Conservation (phyloP, 2,329 filamentous ascomycete genomes). For the Immersiporthe knoxdaviesiana region DNA sequence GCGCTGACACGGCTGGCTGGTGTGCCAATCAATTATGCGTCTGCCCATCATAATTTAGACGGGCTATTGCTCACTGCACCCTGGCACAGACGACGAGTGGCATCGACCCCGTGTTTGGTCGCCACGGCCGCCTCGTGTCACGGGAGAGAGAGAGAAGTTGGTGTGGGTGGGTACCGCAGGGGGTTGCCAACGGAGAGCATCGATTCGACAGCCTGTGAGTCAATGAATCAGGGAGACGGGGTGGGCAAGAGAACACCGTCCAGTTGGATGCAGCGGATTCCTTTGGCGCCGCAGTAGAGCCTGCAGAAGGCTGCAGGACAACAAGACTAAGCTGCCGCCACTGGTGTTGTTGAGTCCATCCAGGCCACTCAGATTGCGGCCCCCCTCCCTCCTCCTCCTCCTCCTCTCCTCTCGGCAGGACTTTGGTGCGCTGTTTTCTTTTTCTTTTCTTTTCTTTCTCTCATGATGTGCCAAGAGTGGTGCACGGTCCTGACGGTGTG, state of each 20-base stretch:
- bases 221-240: constrained; percentile 21
- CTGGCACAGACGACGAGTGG: constrained; percentile 5
- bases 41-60: constrained; percentile 30
- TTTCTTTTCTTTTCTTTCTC: no score
- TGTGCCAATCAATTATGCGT: constrained; percentile 29
- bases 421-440: not conserved
- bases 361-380: not conserved
- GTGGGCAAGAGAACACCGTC: not conserved
- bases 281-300: constrained; percentile 30
- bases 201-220: constrained; percentile 29
- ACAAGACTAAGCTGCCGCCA: constrained; percentile 4
- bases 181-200: constrained; percentile 14
- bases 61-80: constrained; percentile 25
- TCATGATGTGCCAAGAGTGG: not conserved
- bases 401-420: not conserved
- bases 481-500: constrained; percentile 17
- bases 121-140: constrained; percentile 30
- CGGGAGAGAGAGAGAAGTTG: constrained; percentile 14
- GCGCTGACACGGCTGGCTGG: constrained; percentile 19
- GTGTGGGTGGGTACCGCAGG: constrained; percentile 23
- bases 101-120: constrained; percentile 14
- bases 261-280: constrained; percentile 22
- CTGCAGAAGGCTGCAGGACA: constrained; percentile 28
- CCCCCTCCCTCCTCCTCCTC: not conserved
- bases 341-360: not conserved